Conservation (phyloP, 352 stramenopile genomes). For the Pythium sukuiense region DNA sequence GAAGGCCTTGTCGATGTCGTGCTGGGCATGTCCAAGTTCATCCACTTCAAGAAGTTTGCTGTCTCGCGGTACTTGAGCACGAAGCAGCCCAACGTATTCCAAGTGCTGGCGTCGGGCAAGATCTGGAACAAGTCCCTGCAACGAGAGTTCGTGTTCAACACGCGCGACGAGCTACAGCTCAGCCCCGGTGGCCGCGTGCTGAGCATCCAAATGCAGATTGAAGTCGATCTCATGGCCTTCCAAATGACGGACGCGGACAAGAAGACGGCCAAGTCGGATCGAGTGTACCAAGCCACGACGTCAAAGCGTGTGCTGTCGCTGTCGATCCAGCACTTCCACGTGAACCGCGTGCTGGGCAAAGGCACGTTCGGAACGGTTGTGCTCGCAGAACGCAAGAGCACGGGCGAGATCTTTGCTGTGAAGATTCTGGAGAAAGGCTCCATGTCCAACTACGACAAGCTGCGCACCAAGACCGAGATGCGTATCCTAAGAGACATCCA, state of each 20-base stretch:
- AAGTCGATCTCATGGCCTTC: constrained; percentile 80
- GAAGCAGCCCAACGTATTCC: constrained; percentile 80
- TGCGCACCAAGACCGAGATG: constrained; percentile 92
- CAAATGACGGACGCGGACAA: constrained; percentile 74
- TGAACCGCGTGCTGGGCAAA: constrained; percentile 94
- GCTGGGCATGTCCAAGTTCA: constrained; percentile 67
- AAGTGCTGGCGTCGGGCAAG: constrained; percentile 68
- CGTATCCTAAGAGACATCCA: constrained; percentile 89
- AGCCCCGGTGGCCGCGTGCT: constrained; percentile 76
- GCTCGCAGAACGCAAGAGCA: constrained; percentile 80
- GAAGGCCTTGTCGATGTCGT: constrained; percentile 82
- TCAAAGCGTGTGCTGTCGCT: constrained; percentile 84
- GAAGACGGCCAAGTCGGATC: constrained; percentile 65
- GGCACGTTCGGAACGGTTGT: constrained; percentile 94
- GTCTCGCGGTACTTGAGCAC: constrained; percentile 77
- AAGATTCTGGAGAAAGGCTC: constrained; percentile 93
- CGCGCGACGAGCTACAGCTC: constrained; percentile 75
- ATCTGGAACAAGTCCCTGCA: constrained; percentile 83
- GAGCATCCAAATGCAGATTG: constrained; percentile 83
- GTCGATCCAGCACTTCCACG: constrained; percentile 93
- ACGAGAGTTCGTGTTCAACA: constrained; percentile 81
- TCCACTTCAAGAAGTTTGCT: constrained; percentile 70
- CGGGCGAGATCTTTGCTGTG: constrained; percentile 88
- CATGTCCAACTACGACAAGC: constrained; percentile 91
- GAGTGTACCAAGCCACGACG: constrained; percentile 66